phyloP scores from a whole-genome alignment of 2,329 filamentous ascomycete genomes.

The Talaromyces rugulosus region DNA sequence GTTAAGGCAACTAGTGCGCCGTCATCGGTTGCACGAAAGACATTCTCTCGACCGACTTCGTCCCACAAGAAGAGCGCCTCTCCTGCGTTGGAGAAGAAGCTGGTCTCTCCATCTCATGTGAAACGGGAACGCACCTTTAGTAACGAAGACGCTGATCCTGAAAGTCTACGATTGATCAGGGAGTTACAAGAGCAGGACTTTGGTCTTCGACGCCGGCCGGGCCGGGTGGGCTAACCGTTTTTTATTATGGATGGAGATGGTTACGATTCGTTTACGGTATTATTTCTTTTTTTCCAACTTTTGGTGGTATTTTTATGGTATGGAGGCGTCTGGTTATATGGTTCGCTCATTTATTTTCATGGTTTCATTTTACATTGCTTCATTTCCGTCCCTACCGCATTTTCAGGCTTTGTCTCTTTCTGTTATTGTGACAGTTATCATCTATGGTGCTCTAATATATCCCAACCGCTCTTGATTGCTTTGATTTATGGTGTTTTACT shows the following conservation, averaged over 20 bases:
- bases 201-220: conserved; percentile 35
- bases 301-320: not conserved
- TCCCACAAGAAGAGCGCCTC: conserved; percentile 36
- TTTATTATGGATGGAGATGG: not conserved
- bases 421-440: not conserved
- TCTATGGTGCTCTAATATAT: not conserved
- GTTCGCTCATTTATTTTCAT: not conserved
- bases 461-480: not conserved
- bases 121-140: conserved; percentile 23
- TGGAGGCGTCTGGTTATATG: not conserved
- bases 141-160: conserved; percentile 34
- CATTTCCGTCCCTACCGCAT: not conserved
- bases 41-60: conserved; percentile 33
- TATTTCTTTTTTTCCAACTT: not conserved
- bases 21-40: conserved; percentile 24
- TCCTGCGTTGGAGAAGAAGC: conserved; percentile 36
- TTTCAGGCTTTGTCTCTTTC: not conserved
- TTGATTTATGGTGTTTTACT: not conserved
- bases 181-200: conserved; percentile 45
- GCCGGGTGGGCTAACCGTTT: conserved; percentile 13
- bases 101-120: conserved; percentile 10
- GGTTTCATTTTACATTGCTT: not conserved
- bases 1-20: conserved; percentile 17
- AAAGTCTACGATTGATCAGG: conserved; percentile 41
- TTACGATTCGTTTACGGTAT: not conserved